Base-by-base conservation (phyloP, 2,329 filamentous ascomycete genomes). In the Coniochaeta hoffmannii region DNA sequence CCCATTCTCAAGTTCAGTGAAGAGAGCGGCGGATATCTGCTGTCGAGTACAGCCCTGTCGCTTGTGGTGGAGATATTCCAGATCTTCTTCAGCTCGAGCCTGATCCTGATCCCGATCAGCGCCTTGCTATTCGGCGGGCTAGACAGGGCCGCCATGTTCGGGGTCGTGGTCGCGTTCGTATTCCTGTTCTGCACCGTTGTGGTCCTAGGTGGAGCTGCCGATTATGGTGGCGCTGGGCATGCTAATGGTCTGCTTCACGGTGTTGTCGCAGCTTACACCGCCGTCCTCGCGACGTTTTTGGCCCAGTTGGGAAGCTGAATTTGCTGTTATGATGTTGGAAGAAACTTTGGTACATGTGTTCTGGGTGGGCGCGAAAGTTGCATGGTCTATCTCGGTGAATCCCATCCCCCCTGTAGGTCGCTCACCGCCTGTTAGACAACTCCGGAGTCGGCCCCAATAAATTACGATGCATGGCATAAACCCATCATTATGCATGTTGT, bases 131-230 rank as follows among this genome's bases (percentile, higher is more conserved):
- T 60, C 14, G 35, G 28, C 10, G 41, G 53, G 7, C 54, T 58
- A 5, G 53, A 2, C 38, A 55, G 26, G 8, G 14, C 24, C 7
- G 35, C 46, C 30, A 50, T 53, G 15, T 60, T 56, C 41, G 55
- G 49, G 3, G 31, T 58, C 38, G 50, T 60, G 14, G 49, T 55
- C n/a, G 55, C 26, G 24, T 60, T 30, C 11, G 53, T 53, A 2
- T 22, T 57, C 9, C 1, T 58, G 10, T 56, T 58, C 32, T 41
- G 55, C 41, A 44, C 35, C 3, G 38, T 50, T 19, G 38, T 58
- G 31, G 54, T 34, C 2, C 10, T 44, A 1, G 52, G 49, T 11
- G 17, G 53, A 50, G 4, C 57, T 55, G 34, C 56, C 28, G 6
- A 55, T 41, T 28, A 17, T 30, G 14, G 58, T 53, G 4, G 36